Percentiles rank a stretch among this genome's conserved stretches.
Conservation (phyloP, 768 basidiomycete genomes). For the Tylopilus vinaceipallidus region DNA sequence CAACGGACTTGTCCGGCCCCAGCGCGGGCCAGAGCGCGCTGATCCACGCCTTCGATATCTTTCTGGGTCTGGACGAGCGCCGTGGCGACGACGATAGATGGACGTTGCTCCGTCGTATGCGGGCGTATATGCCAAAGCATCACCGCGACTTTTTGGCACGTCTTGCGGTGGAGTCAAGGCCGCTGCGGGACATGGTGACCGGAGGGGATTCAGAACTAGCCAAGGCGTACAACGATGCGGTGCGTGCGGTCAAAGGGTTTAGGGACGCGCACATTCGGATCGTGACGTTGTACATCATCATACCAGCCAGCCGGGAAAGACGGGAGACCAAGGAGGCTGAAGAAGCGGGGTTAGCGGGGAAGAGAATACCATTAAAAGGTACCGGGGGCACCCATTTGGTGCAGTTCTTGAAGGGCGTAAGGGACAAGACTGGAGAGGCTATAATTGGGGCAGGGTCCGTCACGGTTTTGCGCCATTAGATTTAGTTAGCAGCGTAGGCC, state of each 20-base stretch:
- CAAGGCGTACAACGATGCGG: slow-evolving; percentile 62
- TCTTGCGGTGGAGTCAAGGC: slow-evolving; percentile 56
- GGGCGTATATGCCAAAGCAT: slow-evolving; percentile 78
- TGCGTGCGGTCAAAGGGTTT: slow-evolving; percentile 66
- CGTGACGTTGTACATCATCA: slow-evolving; percentile 70
- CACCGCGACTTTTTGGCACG: slow-evolving; percentile 78
- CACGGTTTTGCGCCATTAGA: no score
- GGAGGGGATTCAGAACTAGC: slow-evolving; percentile 32
- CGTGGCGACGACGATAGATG: slow-evolving; percentile 10
- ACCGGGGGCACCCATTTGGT: slow-evolving; percentile 81
- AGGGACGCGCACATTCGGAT: slow-evolving; percentile 77
- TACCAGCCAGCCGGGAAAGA: slow-evolving; percentile 47
- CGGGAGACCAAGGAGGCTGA: background rate
- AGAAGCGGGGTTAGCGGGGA: slow-evolving; percentile 21
- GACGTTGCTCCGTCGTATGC: slow-evolving; percentile 70
- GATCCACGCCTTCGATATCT: slow-evolving; percentile 71
- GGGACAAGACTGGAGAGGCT: slow-evolving; percentile 62
- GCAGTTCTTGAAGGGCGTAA: slow-evolving; percentile 70
- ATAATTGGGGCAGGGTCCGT: slow-evolving; percentile 11
- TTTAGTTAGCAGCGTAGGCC: no score
- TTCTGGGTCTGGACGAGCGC: slow-evolving; percentile 61
- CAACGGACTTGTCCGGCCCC: slow-evolving; percentile 66
- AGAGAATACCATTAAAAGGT: slow-evolving; percentile 47
- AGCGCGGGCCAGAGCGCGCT: slow-evolving; percentile 82
- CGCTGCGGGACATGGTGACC: slow-evolving; percentile 55